Evolutionary conservation across 805 yeast species (phyloP).

Genomic region (Candida broadrunensis): DNA sequence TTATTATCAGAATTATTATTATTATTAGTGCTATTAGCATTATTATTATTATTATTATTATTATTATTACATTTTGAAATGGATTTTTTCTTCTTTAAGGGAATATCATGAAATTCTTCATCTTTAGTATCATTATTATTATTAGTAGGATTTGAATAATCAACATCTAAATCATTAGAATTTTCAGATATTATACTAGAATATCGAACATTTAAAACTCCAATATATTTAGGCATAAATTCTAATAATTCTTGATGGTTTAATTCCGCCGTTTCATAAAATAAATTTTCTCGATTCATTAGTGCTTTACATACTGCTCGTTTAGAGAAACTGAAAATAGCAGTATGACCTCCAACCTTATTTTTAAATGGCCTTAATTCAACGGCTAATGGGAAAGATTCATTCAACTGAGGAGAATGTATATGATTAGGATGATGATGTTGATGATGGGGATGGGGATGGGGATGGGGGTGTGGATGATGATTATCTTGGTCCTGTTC

Average conservation of each 20-base stretch:
- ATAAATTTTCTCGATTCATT: constrained; percentile 82
- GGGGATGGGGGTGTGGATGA: not conserved
- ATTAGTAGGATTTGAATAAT: not conserved
- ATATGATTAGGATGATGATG: not conserved
- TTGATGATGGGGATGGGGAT: not conserved
- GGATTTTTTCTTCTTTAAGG: not conserved
- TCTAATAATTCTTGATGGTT: constrained; percentile 70
- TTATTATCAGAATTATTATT: constrained; percentile 14
- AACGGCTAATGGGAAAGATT: constrained; percentile 66
- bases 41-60: not conserved
- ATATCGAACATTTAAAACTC: constrained; percentile 89
- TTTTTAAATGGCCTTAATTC: constrained; percentile 89
- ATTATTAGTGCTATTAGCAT: not conserved
- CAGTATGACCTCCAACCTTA: constrained; percentile 98
- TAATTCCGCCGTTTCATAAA: constrained; percentile 87
- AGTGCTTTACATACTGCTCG: constrained; percentile 93
- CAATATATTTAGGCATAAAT: constrained; percentile 93
- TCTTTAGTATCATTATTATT: not conserved
- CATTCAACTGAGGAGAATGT: constrained; percentile 20
- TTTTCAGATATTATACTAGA: constrained; percentile 43
- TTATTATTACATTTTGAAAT: not conserved
- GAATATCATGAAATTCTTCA: not conserved
- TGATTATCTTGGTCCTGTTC: not conserved
- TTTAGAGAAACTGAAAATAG: constrained; percentile 86
- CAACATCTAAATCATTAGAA: constrained; percentile 4